Conservation (phyloP, 306 rosid genomes). For the Lathyrus sativus region DNA sequence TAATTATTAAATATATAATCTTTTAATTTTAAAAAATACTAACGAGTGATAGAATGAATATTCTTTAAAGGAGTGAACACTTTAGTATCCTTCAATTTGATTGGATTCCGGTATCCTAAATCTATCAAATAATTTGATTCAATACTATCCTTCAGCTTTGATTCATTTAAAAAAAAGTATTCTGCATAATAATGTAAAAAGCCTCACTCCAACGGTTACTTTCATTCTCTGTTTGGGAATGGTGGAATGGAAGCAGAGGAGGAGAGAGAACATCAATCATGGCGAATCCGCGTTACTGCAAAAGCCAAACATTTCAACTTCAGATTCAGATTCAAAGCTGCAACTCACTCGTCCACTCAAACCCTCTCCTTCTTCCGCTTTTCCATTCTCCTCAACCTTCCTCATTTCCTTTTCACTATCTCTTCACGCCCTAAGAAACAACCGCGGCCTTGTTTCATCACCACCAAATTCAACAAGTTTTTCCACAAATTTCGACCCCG, state of each 20-base stretch:
- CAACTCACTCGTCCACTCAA: conserved; percentile 36
- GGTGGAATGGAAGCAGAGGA: conserved; percentile 46
- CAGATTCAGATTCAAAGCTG: conserved; percentile 48
- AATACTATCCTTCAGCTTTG: no score
- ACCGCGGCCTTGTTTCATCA: conserved; percentile 1
- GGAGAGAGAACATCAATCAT: conserved; percentile 33
- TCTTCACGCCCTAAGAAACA: conserved; percentile 38
- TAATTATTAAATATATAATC: no score
- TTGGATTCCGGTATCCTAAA: no score
- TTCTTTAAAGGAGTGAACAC: no score
- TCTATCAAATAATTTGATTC: no score
- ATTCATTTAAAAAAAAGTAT: no score
- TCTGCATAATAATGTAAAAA: neutral
- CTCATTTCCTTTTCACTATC: conserved; percentile 37
- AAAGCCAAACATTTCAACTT: conserved; percentile 53
- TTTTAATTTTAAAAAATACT: no score
- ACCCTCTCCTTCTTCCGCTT: conserved; percentile 46
- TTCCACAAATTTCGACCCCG: conserved; percentile 35
- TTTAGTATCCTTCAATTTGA: no score
- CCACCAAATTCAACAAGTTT: conserved; percentile 39
- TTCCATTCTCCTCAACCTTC: conserved; percentile 53
- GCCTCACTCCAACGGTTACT: conserved; percentile 36
- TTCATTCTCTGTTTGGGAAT: conserved; percentile 27
- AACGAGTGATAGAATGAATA: no score
- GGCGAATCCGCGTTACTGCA: conserved; percentile 52